Evolutionary conservation across 73 alveolate species (phyloP), one percentile per base, ranked within the genome.

Genomic region (Paramecium sexaurelia): DNA sequence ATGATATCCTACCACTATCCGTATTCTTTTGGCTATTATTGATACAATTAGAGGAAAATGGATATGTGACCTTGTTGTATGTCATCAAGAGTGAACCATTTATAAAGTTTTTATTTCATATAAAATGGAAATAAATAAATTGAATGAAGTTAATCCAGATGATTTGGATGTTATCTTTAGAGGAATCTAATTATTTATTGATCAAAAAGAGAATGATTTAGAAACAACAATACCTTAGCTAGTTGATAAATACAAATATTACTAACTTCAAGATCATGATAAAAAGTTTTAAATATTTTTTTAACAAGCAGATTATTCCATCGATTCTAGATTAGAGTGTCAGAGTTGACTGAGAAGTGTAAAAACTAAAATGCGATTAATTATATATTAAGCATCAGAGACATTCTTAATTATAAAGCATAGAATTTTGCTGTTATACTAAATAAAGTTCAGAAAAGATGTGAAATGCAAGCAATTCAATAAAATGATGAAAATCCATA

Each of bases 61-160:
- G 83, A 22, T 11, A 61, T 61, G 26, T 61, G 22, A 1, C 83
- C 47, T 61, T 29, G 43, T 61, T 6, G 51, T 61, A 24, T 24
- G 83, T 61, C 83, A 24, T 61, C 83, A 61, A 61, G 83, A 26
- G 43, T 61, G 47, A 61, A 11, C 86, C 86, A 71, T 71, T 71
- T 35, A 71, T 71, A 71, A 35, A 71, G 37, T 71, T 71, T 51
- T 71, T 71, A 27, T 27, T 35, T 71, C 56, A 32, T 35, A 35
- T 35, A 71, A 71, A 71, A 71, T 71, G 86, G 86, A 71, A 71
- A 35, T 71, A 61, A 61, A 61, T 61, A 61, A 61, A 71, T 37
- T 71, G 56, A 27, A 32, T 27, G 55, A 71, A 71, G 86, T 26
- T 32, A 68, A 26, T 27, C 86, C 86, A 20, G 86, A 71, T 71